phyloP scores from a whole-genome alignment of 768 basidiomycete genomes.

The Trametes cinnabarina region DNA sequence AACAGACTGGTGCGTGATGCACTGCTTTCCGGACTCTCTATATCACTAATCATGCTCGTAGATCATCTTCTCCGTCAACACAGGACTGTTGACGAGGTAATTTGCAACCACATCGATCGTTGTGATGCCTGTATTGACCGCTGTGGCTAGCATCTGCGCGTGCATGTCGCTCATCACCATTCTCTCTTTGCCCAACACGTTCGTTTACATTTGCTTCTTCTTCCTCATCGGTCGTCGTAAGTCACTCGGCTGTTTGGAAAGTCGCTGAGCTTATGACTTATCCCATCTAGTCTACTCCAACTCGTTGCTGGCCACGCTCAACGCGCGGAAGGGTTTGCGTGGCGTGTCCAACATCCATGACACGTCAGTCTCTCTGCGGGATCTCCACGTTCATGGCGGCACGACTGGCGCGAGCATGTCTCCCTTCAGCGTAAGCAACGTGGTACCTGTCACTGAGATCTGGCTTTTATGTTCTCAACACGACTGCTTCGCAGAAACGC shows the following conservation, averaged over 20 bases:
- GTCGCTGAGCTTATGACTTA: neutral
- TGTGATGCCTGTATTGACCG: neutral
- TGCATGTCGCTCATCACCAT: slow-evolving; percentile 45
- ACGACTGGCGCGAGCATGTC: neutral
- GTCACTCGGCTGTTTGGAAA: too few relatives aligned
- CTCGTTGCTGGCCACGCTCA: slow-evolving; percentile 8
- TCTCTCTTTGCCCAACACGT: slow-evolving; percentile 44
- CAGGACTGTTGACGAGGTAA: slow-evolving; percentile 38
- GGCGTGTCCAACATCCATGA: neutral
- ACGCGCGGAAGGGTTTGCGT: slow-evolving; percentile 5
- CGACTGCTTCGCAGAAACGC: neutral
- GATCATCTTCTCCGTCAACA: slow-evolving; percentile 41
- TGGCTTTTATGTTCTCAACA: too few relatives aligned
- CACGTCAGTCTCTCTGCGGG: neutral
- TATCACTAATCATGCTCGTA: slow-evolving; percentile 8
- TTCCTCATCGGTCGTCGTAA: slow-evolving; percentile 50
- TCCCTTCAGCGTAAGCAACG: neutral
- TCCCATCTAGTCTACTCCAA: slow-evolving; percentile 3
- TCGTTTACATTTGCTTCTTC: slow-evolving; percentile 58
- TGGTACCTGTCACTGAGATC: too few relatives aligned
- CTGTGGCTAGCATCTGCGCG: slow-evolving; percentile 33
- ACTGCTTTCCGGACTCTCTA: too few relatives aligned
- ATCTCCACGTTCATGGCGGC: neutral
- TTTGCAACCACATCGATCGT: neutral
- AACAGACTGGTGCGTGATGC: slow-evolving; percentile 24